Base-by-base conservation (phyloP, 2,329 filamentous ascomycete species). In the Sphaceloma murrayae region DNA sequence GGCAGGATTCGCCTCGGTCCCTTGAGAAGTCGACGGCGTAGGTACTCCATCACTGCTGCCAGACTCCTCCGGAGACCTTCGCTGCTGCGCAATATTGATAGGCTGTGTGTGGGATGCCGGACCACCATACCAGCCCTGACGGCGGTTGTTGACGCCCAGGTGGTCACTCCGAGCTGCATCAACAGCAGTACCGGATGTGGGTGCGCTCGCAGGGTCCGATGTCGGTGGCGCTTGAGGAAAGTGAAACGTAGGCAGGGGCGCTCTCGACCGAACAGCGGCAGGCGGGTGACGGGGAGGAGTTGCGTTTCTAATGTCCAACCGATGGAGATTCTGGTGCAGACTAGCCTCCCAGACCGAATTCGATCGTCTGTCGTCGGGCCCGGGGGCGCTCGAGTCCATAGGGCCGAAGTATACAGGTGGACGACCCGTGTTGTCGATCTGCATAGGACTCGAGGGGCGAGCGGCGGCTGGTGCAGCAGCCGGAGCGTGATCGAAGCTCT, bases 401-500 rank as follows among this genome's bases (percentile, higher is more conserved):
- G 62, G 51, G 0, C 63, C 43, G 11, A 66, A 17, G 52, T 40
- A 62, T 63, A 58, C 64, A 53, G 48, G 64, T 24, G 49, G 64
- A 43, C 54, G 74, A 60, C 24, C 59, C 3, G 67, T 67, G 31
- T 64, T 56, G 52, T 94, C 85, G 7, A 87, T 65, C 56, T 82
- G 75, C 84, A 91, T 88, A 0, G 86, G 84, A 43, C 84, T 87
- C 2, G 76, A 70, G 80, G 76, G 38, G 77, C 73, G 1, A 76
- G 74, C 5, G 80, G 78, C 0, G 82, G 76, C 9, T 69, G 60
- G 48, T 1, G 78, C 73, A 14, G 74, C 74, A 47, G 75, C 74
- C 18, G 78, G 81, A 17, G 84, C 69, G 46, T 85, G 80, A 56
- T 89, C 86, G 54, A 95, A 94, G 11, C 85, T 93, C 59, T 94